These are phyloP conservation scores for Chrysoporthe deuterocubensis DNA, from an alignment of 2,329 filamentous ascomycete species.

Conservation along the genomic window DNA sequence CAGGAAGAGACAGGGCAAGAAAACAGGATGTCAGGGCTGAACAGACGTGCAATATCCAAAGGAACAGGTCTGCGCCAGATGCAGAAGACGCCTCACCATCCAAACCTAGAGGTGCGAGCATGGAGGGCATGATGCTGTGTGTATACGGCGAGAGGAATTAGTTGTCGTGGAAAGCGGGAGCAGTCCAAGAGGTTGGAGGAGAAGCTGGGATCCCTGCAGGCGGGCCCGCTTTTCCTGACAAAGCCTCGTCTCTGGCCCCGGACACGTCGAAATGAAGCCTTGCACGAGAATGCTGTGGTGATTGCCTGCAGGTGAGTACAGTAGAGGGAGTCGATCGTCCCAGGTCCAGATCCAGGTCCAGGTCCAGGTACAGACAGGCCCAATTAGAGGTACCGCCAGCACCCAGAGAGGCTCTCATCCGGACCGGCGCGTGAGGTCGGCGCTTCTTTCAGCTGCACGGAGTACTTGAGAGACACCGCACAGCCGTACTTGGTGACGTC, in stretches of 20 bases:
- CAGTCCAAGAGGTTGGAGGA: neutral
- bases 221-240: conserved; percentile 7
- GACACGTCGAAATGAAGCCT: conserved; percentile 11
- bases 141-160: neutral
- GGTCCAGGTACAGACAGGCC: too few relatives aligned
- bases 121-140: neutral
- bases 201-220: too few relatives aligned
- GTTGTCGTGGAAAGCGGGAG: neutral
- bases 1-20: neutral
- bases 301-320: neutral
- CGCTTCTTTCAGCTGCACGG: neutral
- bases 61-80: neutral
- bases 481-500: conserved; percentile 17
- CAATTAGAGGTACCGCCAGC: too few relatives aligned
- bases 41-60: neutral
- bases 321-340: too few relatives aligned
- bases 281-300: conserved; percentile 14
- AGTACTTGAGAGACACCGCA: conserved; percentile 7
- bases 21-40: neutral
- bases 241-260: conserved; percentile 3
- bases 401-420: neutral
- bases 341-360: too few relatives aligned
- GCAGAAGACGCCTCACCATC: neutral
- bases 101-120: neutral
- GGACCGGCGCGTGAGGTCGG: neutral